phyloP scores from a whole-genome alignment of 345 rosid genomes.

The Passiflora organensis region DNA sequence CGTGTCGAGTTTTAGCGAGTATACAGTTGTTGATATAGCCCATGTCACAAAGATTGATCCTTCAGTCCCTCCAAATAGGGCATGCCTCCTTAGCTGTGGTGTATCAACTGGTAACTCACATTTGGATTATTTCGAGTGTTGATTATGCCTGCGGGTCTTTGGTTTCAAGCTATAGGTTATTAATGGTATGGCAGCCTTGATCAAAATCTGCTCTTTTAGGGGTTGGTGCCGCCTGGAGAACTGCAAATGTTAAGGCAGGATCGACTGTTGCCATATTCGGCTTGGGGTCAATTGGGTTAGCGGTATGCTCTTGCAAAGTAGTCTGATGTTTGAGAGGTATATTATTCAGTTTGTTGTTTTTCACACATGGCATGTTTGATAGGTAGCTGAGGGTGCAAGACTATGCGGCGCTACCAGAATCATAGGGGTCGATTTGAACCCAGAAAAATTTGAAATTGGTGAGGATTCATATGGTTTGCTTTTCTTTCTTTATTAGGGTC shows the following conservation, averaged over 20 bases:
- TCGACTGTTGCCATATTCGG: constrained; percentile 85
- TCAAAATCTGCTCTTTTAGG: constrained; percentile 32
- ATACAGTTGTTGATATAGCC: constrained; percentile 66
- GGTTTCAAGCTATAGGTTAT: no score
- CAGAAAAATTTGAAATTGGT: constrained; percentile 65
- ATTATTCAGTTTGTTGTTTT: not conserved
- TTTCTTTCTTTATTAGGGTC: not conserved
- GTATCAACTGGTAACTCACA: constrained; percentile 61
- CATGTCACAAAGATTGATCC: constrained; percentile 63
- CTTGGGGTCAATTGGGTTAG: constrained; percentile 80
- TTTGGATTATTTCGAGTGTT: not conserved
- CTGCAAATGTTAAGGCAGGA: constrained; percentile 76
- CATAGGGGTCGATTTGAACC: constrained; percentile 70
- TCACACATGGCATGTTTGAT: not conserved
- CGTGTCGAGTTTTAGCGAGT: constrained; percentile 75
- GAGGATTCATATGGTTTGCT: constrained; percentile 14
- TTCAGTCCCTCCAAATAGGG: constrained; percentile 56
- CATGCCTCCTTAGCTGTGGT: constrained; percentile 87
- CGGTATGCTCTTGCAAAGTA: constrained; percentile 36
- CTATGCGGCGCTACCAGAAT: constrained; percentile 71
- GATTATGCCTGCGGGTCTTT: not conserved
- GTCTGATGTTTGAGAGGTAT: not conserved
- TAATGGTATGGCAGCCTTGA: not conserved
- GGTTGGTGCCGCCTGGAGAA: constrained; percentile 84
- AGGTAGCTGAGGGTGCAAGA: constrained; percentile 55